Base-by-base conservation (phyloP, 768 basidiomycete genomes). In the Calvatia gigantea region DNA sequence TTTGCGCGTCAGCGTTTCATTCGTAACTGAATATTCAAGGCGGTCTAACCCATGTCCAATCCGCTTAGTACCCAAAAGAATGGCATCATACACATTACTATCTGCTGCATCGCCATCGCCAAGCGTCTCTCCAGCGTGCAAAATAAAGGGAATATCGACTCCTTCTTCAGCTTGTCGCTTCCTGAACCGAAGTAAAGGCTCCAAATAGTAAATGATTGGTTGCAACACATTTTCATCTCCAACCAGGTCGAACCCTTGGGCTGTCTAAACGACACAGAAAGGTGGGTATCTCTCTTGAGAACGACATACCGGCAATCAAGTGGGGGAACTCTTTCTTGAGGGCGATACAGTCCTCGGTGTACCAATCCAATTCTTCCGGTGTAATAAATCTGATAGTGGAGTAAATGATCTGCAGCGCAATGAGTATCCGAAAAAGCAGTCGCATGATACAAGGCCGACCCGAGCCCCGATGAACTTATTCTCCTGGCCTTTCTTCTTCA, bases 91-190 rank as follows among this genome's bases (percentile, higher is more conserved):
- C 27, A 91, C 68, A 63, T 91, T 91, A 47, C 76, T 67, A 56
- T 92, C 89, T 17, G 85, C 84, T 17, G 74, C 69, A 3, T 80
- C 82, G 5, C 90, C 90, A 64, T 91, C 90, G 4, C 87, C 86
- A 19, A 87, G 75, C 0, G 89, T 91, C 69, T 91, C 89, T 17
- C 90, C 90, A 0, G 87, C 88, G 61, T 91, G 90, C 62, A 90
- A 84, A 44, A 91, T 77, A 67, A 89, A 89, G 0, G 90, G 90
- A 23, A 91, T 82, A 28, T 85, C 78, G 1, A 91, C 61, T 0
- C 80, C 76, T 42, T 78, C 72, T 57, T 84, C 80, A 48, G 80
- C 73, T 61, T 82, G 79, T 23, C 80, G 79, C 45, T 77, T 69
- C 28, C 76, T 70, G 71, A 91, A 91, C 39, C 69, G 72, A 4